A percentile compares a stretch with the other conserved stretches of the same genome.
Conservation (phyloP, 2,329 filamentous ascomycete species). For the Harringtonia aguacate region DNA sequence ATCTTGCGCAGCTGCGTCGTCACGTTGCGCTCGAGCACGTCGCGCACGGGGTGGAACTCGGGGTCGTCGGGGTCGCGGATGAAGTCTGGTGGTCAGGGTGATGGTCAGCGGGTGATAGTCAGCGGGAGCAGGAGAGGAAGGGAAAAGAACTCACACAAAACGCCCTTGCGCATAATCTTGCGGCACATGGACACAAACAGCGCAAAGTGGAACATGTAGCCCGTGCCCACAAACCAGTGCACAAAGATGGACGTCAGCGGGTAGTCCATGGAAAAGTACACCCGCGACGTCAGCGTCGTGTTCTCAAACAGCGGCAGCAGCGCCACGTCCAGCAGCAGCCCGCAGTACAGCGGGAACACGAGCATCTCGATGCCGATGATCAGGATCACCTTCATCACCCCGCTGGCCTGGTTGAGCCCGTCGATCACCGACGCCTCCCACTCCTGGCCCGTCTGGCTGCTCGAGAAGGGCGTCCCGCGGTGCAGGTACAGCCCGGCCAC, state of each 20-base stretch:
- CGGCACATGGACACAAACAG: conserved; percentile 98
- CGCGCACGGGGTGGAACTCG: conserved; percentile 93
- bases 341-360: conserved; percentile 91
- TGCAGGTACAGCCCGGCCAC: conserved; percentile 71
- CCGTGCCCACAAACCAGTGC: conserved; percentile 97
- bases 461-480: conserved; percentile 58
- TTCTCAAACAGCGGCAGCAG: conserved; percentile 81
- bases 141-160: conserved; percentile 58
- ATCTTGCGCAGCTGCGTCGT: conserved; percentile 93
- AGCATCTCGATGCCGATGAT: conserved; percentile 99
- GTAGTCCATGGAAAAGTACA: conserved; percentile 66
- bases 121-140: background rate
- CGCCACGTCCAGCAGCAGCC: conserved; percentile 78
- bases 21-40: conserved; percentile 88
- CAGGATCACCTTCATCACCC: conserved; percentile 93
- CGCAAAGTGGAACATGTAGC: conserved; percentile 99
- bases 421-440: conserved; percentile 75
- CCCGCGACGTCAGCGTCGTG: conserved; percentile 64
- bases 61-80: conserved; percentile 97
- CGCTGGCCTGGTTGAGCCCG: conserved; percentile 80
- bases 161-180: conserved; percentile 91
- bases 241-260: conserved; percentile 90
- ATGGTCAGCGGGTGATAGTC: conserved; percentile 15
- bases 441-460: conserved; percentile 41
- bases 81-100: conserved; percentile 51